Conservation (phyloP, 108 stramenopile genomes). For the Cylindrotheca fusiformis region DNA sequence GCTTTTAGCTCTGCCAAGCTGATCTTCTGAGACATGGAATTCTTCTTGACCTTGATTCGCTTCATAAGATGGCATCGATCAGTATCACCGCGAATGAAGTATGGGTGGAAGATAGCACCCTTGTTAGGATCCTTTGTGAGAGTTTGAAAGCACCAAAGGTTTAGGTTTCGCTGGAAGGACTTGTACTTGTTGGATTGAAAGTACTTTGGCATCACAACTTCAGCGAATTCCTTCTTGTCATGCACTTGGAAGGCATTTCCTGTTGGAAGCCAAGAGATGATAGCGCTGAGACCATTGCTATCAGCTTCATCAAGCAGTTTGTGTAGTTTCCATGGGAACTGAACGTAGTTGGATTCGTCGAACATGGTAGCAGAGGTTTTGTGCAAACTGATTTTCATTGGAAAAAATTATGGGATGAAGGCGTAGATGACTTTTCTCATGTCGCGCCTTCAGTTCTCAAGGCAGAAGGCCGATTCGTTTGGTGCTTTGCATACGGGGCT, state of each 20-base stretch:
- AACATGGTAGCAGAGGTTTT: too few relatives aligned
- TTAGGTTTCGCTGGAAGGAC: conserved; percentile 75
- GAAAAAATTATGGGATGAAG: too few relatives aligned
- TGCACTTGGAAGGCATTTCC: conserved; percentile 49
- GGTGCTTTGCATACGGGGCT: too few relatives aligned
- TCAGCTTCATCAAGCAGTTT: conserved; percentile 19
- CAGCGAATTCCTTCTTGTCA: conserved; percentile 41
- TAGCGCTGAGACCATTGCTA: conserved; percentile 2
- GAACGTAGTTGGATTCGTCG: conserved; percentile 2
- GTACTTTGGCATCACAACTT: conserved; percentile 60
- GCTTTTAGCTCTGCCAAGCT: not conserved
- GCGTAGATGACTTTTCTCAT: too few relatives aligned
- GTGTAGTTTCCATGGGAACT: conserved; percentile 23
- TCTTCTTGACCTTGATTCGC: conserved; percentile 16
- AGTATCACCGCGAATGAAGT: conserved; percentile 14
- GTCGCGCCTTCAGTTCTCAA: too few relatives aligned
- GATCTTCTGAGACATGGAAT: not conserved
- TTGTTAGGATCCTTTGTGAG: conserved; percentile 16
- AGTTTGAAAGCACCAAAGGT: conserved; percentile 11
- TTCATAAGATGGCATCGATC: conserved; percentile 17
- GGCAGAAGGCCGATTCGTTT: too few relatives aligned
- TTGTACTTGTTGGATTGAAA: conserved; percentile 73
- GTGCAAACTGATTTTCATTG: too few relatives aligned
- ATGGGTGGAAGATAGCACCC: conserved; percentile 29
- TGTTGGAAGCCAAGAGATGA: conserved; percentile 54